phyloP scores from a whole-genome alignment of 306 rosid genomes.

The Medicago lupulina region DNA sequence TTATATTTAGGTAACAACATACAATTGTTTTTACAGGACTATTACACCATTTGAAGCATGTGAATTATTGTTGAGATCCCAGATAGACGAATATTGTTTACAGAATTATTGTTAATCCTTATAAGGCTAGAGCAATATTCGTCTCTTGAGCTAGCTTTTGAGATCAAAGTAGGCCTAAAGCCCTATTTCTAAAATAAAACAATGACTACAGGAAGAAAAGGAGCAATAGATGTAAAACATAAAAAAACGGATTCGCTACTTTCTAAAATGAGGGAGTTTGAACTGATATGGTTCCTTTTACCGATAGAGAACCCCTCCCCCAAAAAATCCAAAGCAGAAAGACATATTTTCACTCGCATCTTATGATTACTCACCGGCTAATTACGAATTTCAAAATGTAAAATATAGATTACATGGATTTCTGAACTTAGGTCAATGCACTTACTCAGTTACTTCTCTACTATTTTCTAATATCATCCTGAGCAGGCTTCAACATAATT shows the following conservation, averaged over 20 bases:
- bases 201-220: slow-evolving; percentile 26
- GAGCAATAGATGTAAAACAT: background rate
- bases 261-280: slow-evolving; percentile 1
- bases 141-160: background rate
- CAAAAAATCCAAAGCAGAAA: background rate
- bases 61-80: background rate
- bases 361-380: slow-evolving; percentile 6
- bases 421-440: background rate
- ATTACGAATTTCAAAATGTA: slow-evolving; percentile 19
- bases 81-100: too few relatives aligned
- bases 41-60: slow-evolving; percentile 8
- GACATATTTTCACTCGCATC: background rate
- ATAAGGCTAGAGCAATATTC: background rate
- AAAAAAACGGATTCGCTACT: slow-evolving; percentile 2
- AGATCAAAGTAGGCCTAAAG: background rate
- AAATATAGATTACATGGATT: background rate
- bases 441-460: slow-evolving; percentile 13
- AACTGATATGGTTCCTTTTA: background rate
- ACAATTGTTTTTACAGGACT: background rate
- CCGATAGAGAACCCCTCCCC: background rate
- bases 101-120: too few relatives aligned
- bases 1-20: background rate
- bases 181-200: slow-evolving; percentile 10
- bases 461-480: slow-evolving; percentile 26
- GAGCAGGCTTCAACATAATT: slow-evolving; percentile 33